Conservation (phyloP, 2,329 filamentous ascomycete genomes). For the Aspergillus versicolor region DNA sequence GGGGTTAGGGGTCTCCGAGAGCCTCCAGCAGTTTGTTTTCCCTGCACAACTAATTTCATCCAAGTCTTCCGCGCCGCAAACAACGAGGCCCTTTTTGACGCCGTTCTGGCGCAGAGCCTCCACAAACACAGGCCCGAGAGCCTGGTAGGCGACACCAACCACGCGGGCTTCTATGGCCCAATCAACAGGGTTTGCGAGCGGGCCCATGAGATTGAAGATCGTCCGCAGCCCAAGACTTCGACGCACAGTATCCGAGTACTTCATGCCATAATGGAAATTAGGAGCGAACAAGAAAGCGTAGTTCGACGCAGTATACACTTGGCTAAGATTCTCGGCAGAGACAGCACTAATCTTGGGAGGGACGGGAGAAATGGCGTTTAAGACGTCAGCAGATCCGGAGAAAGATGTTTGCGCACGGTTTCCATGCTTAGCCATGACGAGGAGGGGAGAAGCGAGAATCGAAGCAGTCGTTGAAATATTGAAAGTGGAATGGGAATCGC, state of each 20-base stretch:
- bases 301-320: slow-evolving; percentile 76
- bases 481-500: slow-evolving; percentile 96
- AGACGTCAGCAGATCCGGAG: slow-evolving; percentile 89
- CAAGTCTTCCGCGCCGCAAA: slow-evolving; percentile 91
- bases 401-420: slow-evolving; percentile 94
- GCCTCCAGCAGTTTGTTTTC: slow-evolving; percentile 81
- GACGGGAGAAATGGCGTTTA: slow-evolving; percentile 70
- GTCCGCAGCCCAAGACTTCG: slow-evolving; percentile 90
- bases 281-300: slow-evolving; percentile 96
- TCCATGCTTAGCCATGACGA: slow-evolving; percentile 90
- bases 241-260: slow-evolving; percentile 79
- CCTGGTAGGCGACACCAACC: slow-evolving; percentile 85
- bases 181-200: slow-evolving; percentile 87
- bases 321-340: slow-evolving; percentile 66
- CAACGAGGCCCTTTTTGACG: slow-evolving; percentile 78
- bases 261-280: slow-evolving; percentile 94
- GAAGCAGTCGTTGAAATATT: slow-evolving; percentile 96
- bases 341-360: slow-evolving; percentile 74
- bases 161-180: slow-evolving; percentile 82
- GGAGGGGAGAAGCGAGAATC: slow-evolving; percentile 81
- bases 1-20: slow-evolving; percentile 56
- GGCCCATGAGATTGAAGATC: slow-evolving; percentile 95
- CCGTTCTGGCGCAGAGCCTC: slow-evolving; percentile 77
- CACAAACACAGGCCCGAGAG: slow-evolving; percentile 84
- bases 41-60: slow-evolving; percentile 95